Conservation (phyloP, 768 basidiomycete species). For the Naematelia encephala region DNA sequence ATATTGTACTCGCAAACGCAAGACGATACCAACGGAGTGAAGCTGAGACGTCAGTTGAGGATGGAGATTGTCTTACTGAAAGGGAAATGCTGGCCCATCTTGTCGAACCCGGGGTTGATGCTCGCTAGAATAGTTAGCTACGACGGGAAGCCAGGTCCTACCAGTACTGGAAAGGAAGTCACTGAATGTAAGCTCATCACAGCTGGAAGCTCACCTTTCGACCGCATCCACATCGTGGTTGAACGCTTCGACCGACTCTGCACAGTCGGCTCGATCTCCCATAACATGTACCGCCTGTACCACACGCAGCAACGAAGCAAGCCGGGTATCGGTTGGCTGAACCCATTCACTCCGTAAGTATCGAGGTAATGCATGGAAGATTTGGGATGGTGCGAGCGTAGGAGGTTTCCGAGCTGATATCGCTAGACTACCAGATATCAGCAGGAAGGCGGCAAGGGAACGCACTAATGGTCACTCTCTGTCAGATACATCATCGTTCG, state of each 20-base stretch:
- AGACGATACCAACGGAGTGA: conserved; percentile 23
- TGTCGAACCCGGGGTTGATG: conserved; percentile 2
- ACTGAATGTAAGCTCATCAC: background rate
- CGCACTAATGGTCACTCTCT: conserved; percentile 25
- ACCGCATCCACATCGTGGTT: conserved; percentile 15
- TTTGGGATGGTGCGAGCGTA: conserved; percentile 1
- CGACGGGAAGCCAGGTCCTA: no score
- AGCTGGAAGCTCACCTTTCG: no score
- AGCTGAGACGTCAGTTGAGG: conserved; percentile 3
- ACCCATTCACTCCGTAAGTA: conserved; percentile 8
- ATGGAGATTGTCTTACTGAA: conserved; percentile 10
- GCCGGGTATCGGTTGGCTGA: conserved; percentile 11
- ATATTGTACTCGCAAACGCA: conserved; percentile 12
- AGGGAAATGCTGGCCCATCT: conserved; percentile 20
- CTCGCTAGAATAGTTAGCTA: conserved; percentile 1
- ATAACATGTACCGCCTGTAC: conserved; percentile 13
- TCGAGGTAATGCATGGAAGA: conserved; percentile 1
- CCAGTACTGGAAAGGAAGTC: background rate
- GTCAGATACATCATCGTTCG: conserved; percentile 19
- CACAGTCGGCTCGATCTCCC: conserved; percentile 8
- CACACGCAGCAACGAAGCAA: conserved; percentile 11
- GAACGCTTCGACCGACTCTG: conserved; percentile 15
- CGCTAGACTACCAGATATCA: conserved; percentile 11
- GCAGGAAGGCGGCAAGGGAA: background rate
- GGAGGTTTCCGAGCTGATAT: conserved; percentile 10